These are phyloP conservation scores for Xylaria longipes DNA, from an alignment of 495 filamentous ascomycete species.

Conservation along the genomic window DNA sequence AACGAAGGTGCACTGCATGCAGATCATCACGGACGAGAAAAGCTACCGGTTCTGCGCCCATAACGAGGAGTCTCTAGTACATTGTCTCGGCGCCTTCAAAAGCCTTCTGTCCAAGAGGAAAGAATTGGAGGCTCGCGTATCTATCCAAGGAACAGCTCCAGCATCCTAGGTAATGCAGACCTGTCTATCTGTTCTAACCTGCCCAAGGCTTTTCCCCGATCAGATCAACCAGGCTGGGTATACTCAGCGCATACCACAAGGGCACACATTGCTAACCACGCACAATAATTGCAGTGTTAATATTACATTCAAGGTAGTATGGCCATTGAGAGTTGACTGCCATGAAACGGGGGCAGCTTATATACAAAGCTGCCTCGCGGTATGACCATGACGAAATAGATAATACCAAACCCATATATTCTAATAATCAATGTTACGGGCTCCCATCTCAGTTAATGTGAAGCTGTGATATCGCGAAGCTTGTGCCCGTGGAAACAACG, in stretches of 20 bases:
- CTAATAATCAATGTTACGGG: background rate
- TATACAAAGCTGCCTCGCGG: constrained; percentile 27
- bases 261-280: background rate
- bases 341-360: constrained; percentile 20
- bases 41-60: constrained; percentile 84
- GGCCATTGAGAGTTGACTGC: constrained; percentile 17
- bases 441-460: background rate
- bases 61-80: constrained; percentile 81
- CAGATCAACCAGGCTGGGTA: background rate
- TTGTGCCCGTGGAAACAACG: background rate
- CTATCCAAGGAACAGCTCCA: constrained; percentile 32
- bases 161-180: background rate
- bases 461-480: background rate
- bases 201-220: background rate
- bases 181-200: background rate
- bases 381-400: constrained; percentile 33
- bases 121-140: constrained; percentile 53
- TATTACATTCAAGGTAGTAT: constrained; percentile 5
- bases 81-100: constrained; percentile 89
- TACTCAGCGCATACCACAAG: background rate
- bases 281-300: background rate
- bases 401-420: constrained; percentile 26
- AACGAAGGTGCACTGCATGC: constrained; percentile 85
- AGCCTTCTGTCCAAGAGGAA: constrained; percentile 79
- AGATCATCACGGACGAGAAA: constrained; percentile 94